Conservation (phyloP, 1,139 yeast genomes). For the Diutina scorzettiae region DNA sequence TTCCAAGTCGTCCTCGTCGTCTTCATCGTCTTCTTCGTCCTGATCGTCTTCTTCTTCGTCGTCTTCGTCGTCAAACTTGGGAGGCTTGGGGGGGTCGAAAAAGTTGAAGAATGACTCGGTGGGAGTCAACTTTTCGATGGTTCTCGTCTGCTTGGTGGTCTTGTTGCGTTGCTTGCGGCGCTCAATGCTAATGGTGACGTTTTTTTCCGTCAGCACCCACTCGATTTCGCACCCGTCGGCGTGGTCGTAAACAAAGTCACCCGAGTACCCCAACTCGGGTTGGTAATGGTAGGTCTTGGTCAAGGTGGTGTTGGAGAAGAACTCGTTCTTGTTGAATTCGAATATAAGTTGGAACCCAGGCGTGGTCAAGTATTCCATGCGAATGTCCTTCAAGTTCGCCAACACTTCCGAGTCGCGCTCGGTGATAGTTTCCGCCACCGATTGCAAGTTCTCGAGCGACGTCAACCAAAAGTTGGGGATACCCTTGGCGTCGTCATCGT, state of each 20-base stretch:
- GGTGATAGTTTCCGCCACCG: conserved; percentile 74
- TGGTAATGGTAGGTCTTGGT: conserved; percentile 88
- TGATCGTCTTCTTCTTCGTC: conserved; percentile 30
- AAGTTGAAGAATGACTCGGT: conserved; percentile 90
- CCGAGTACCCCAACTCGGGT: conserved; percentile 87
- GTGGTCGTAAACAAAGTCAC: conserved; percentile 93
- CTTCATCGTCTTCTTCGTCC: conserved; percentile 42
- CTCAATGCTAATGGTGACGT: conserved; percentile 80
- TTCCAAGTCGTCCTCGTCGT: conserved; percentile 67
- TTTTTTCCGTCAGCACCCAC: conserved; percentile 73
- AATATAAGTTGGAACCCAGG: conserved; percentile 89
- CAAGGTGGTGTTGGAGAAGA: conserved; percentile 58
- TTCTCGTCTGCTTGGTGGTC: conserved; percentile 93
- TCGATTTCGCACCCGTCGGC: conserved; percentile 85
- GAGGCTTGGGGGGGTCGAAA: conserved; percentile 86
- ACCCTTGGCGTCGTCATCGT: conserved; percentile 43
- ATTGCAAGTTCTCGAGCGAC: conserved; percentile 76
- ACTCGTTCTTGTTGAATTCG: conserved; percentile 69
- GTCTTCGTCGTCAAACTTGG: conserved; percentile 29
- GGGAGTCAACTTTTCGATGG: conserved; percentile 89
- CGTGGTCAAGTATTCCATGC: conserved; percentile 68
- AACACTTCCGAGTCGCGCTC: conserved; percentile 87
- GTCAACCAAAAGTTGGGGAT: conserved; percentile 96
- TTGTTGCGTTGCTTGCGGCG: conserved; percentile 97
- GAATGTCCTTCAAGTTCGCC: conserved; percentile 53